phyloP scores from a whole-genome alignment of 495 filamentous ascomycete genomes.

The Lepidopterella palustris region DNA sequence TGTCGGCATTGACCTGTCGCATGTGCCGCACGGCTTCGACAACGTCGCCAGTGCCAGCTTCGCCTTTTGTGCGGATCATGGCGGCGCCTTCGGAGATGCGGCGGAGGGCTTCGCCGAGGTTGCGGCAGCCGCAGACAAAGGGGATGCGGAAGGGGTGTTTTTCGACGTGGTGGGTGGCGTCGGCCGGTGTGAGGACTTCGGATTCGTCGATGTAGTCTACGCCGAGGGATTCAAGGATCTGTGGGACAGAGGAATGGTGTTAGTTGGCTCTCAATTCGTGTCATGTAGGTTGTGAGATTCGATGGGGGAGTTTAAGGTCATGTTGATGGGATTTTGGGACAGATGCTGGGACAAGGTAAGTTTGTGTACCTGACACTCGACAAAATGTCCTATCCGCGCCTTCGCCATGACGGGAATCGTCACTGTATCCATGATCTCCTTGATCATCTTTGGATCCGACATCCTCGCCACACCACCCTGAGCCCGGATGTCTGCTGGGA shows the following conservation, averaged over 20 bases:
- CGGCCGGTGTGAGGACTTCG: slow-evolving; percentile 94
- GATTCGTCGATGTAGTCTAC: slow-evolving; percentile 98
- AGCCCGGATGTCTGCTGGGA: slow-evolving; percentile 90
- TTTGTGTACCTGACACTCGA: slow-evolving; percentile 78
- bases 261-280: neutral
- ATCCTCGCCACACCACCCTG: slow-evolving; percentile 94
- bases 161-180: slow-evolving; percentile 83
- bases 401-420: slow-evolving; percentile 99
- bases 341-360: neutral
- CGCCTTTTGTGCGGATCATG: slow-evolving; percentile 98
- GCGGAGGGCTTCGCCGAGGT: slow-evolving; percentile 87
- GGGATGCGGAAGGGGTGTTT: slow-evolving; percentile 78
- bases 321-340: neutral
- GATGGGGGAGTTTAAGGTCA: neutral
- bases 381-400: slow-evolving; percentile 94
- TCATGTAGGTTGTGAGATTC: neutral
- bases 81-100: slow-evolving; percentile 91
- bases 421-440: slow-evolving; percentile 92
- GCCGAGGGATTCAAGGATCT: slow-evolving; percentile 91
- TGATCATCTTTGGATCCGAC: slow-evolving; percentile 93
- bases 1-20: slow-evolving; percentile 80
- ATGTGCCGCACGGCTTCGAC: slow-evolving; percentile 96
- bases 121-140: slow-evolving; percentile 95
- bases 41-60: slow-evolving; percentile 96
- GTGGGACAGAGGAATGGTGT: slow-evolving; percentile 13